phyloP scores from a whole-genome alignment of 306 rosid genomes.

The Prunus davidiana region DNA sequence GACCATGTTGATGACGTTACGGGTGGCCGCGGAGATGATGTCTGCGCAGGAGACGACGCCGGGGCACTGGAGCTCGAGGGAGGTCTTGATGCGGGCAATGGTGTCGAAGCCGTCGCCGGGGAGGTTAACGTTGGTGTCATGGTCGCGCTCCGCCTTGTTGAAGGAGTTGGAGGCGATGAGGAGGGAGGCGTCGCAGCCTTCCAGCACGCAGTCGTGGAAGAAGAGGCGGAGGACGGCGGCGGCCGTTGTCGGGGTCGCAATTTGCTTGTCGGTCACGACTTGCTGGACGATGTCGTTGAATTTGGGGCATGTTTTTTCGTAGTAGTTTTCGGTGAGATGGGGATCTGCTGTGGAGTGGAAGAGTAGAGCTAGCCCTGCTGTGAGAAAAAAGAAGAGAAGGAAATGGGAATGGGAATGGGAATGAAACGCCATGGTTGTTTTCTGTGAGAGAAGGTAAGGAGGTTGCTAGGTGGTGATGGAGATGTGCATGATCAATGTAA shows the following conservation, averaged over 20 bases:
- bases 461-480: neutral
- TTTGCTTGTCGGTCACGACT: constrained; percentile 31
- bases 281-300: constrained; percentile 28
- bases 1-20: constrained; percentile 24
- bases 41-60: constrained; percentile 47
- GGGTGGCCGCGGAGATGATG: constrained; percentile 29
- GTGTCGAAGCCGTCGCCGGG: constrained; percentile 54
- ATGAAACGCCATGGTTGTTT: constrained; percentile 23
- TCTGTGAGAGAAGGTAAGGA: neutral
- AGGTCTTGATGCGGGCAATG: constrained; percentile 31
- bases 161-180: constrained; percentile 42
- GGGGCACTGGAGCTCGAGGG: constrained; percentile 41
- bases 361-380: neutral
- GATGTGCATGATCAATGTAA: neutral
- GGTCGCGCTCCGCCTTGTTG: constrained; percentile 54
- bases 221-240: constrained; percentile 53
- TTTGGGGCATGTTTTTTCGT: constrained; percentile 44
- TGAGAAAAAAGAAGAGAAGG: neutral
- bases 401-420: constrained; percentile 1
- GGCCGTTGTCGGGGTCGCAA: constrained; percentile 31
- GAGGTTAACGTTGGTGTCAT: constrained; percentile 56
- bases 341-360: constrained; percentile 15
- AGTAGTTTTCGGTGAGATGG: constrained; percentile 34
- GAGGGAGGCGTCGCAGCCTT: constrained; percentile 56
- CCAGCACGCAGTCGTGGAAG: constrained; percentile 47